Percentiles rank a stretch among this genome's conserved stretches.
Evolutionary conservation across 192 early-diverging fungal species (phyloP).

Genomic region (Coemansia sp.): DNA sequence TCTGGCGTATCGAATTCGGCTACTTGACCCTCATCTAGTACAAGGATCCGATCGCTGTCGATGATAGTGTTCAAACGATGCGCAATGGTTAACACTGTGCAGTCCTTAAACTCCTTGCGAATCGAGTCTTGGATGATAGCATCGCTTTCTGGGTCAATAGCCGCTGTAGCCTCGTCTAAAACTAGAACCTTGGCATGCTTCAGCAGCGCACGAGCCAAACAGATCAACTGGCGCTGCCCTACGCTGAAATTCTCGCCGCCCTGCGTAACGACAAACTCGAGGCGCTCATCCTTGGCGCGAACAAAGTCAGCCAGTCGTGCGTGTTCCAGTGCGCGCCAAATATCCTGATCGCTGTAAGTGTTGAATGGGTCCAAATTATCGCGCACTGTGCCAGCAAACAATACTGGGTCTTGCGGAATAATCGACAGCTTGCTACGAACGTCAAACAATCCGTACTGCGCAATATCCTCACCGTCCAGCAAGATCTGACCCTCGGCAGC

Average conservation of each 20-base stretch:
- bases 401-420: slow-evolving; percentile 86
- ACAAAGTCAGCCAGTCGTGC: slow-evolving; percentile 72
- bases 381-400: slow-evolving; percentile 68
- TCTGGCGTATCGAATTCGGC: slow-evolving; percentile 73
- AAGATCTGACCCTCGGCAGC: slow-evolving; percentile 64
- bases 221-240: slow-evolving; percentile 82
- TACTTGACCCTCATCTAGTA: slow-evolving; percentile 72
- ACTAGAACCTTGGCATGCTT: slow-evolving; percentile 69
- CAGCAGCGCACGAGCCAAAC: slow-evolving; percentile 74
- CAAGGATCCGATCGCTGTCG: slow-evolving; percentile 74
- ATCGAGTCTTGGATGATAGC: slow-evolving; percentile 75
- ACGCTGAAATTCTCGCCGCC: slow-evolving; percentile 73
- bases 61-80: slow-evolving; percentile 83
- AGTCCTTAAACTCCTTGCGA: slow-evolving; percentile 68
- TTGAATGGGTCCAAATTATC: slow-evolving; percentile 62
- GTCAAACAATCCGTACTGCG: slow-evolving; percentile 55
- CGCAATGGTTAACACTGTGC: slow-evolving; percentile 82
- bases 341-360: slow-evolving; percentile 54
- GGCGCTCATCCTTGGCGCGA: slow-evolving; percentile 60
- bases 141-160: slow-evolving; percentile 64
- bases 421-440: slow-evolving; percentile 70
- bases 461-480: slow-evolving; percentile 70
- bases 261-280: slow-evolving; percentile 66
- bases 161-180: slow-evolving; percentile 88
- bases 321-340: slow-evolving; percentile 73